Percentiles rank a stretch among this genome's conserved stretches.
Conservation (phyloP, 2,329 filamentous ascomycete genomes). For the Neofusicoccum sp. region DNA sequence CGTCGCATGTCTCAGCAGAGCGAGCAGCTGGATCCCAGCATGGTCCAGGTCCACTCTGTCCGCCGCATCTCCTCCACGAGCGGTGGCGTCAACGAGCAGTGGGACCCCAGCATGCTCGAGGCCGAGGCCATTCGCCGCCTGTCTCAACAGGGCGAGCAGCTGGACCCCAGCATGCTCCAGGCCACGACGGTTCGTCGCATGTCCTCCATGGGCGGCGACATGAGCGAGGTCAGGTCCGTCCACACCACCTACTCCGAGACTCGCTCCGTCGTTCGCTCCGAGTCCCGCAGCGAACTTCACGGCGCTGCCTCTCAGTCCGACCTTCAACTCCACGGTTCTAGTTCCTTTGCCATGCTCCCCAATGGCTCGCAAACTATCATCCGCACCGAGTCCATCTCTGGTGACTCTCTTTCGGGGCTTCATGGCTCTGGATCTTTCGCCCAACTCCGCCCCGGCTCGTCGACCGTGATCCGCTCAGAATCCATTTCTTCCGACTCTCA, state of each 20-base stretch:
- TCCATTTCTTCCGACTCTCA: too few species aligned
- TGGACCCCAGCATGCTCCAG: not conserved
- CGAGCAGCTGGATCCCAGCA: too few species aligned
- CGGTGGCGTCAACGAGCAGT: too few species aligned
- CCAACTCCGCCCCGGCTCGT: too few species aligned
- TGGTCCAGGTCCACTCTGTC: too few species aligned
- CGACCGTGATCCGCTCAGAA: too few species aligned
- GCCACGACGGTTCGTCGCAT: too few species aligned
- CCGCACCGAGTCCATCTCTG: conserved; percentile 2
- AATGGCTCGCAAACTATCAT: not conserved
- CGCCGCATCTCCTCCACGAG: too few species aligned
- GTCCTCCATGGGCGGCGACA: not conserved
- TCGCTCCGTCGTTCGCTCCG: conserved; percentile 6
- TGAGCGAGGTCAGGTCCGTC: not conserved
- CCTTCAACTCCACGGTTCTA: not conserved
- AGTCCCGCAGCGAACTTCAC: conserved; percentile 4
- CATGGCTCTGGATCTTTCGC: not conserved
- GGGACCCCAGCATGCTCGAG: too few species aligned
- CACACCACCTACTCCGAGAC: not conserved
- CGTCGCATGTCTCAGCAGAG: too few species aligned
- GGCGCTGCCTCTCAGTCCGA: not conserved
- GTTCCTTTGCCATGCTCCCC: not conserved
- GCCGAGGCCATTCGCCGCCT: conserved; percentile 13
- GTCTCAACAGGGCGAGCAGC: not conserved
- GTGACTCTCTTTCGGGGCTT: not conserved